Percentiles rank a stretch among this genome's conserved stretches.
Evolutionary conservation across 257 asterid genomes (phyloP).

Genomic region (Przewalskia tangutica): DNA sequence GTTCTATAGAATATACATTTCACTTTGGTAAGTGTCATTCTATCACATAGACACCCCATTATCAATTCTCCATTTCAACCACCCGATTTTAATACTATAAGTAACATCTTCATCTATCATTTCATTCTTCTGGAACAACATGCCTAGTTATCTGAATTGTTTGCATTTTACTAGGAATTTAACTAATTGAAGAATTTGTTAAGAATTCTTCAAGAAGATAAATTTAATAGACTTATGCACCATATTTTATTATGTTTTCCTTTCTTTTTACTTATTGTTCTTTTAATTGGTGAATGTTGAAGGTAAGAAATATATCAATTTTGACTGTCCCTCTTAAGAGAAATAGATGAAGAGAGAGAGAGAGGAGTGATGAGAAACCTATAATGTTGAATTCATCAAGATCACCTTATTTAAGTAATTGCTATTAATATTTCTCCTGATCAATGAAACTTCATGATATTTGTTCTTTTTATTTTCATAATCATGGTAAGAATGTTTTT

Average conservation of each 20-base stretch:
- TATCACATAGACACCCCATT: neutral
- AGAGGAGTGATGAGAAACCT: neutral
- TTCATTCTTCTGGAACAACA: neutral
- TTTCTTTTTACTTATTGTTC: neutral
- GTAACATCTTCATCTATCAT: neutral
- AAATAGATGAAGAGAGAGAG: neutral
- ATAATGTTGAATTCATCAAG: neutral
- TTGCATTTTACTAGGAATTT: neutral
- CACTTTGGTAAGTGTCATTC: neutral
- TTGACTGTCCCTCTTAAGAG: neutral
- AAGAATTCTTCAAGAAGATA: neutral
- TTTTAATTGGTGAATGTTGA: slow-evolving; percentile 1
- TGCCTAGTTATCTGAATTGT: neutral
- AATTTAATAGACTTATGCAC: neutral
- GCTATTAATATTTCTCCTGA: neutral
- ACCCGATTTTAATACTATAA: neutral
- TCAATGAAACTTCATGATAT: neutral
- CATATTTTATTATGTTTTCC: neutral
- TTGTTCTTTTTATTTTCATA: neutral
- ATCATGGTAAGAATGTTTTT: neutral
- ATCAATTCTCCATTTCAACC: neutral
- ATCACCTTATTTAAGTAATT: neutral
- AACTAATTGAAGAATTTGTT: neutral
- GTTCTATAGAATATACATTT: neutral
- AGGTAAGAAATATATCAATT: neutral